Evolutionary conservation across 805 yeast species (phyloP).

Genomic region (Myxozyma kluyveri): DNA sequence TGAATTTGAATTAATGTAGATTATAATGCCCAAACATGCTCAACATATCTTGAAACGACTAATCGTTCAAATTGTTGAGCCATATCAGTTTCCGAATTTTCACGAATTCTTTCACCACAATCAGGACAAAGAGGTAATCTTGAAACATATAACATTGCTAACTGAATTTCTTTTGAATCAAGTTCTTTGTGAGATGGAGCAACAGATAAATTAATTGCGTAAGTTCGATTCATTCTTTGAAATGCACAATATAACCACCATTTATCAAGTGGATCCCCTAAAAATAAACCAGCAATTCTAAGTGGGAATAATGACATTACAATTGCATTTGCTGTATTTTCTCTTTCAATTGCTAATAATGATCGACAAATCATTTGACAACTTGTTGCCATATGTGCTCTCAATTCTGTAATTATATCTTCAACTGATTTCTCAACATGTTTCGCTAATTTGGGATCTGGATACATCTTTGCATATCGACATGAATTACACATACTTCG

Average conservation of each 20-base stretch:
- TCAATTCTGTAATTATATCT: neutral
- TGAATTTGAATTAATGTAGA: neutral
- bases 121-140: neutral
- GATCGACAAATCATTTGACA: neutral
- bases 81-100: neutral
- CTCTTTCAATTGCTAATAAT: neutral
- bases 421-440: neutral
- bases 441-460: neutral
- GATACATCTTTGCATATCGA: neutral
- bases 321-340: neutral
- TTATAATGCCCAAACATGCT: neutral
- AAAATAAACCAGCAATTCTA: neutral
- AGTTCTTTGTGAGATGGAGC: neutral
- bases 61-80: neutral
- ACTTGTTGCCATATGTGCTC: neutral
- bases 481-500: neutral
- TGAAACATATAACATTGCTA: neutral
- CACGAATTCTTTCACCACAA: slow-evolving; percentile 3
- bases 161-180: neutral
- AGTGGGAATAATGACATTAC: neutral
- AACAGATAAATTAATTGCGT: slow-evolving; percentile 1
- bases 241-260: neutral
- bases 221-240: neutral
- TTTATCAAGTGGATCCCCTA: slow-evolving; percentile 1
- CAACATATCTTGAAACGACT: neutral